Evolutionary conservation across 805 yeast genomes (phyloP), one percentile per base, ranked within the genome.

Genomic region (Kodamaea nitidulidarum): DNA sequence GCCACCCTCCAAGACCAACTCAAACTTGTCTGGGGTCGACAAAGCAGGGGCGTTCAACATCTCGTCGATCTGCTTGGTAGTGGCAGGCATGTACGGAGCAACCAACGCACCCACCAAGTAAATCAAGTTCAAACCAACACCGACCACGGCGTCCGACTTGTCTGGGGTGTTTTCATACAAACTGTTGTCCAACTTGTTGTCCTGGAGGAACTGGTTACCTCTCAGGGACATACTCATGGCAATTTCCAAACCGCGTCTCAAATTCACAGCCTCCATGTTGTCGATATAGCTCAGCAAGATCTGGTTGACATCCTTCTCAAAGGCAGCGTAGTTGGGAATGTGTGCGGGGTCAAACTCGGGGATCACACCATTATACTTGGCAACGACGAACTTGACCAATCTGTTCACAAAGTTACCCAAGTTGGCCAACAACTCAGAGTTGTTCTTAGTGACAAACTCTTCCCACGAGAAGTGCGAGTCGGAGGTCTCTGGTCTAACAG

Each of bases 391-490:
- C 63, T 93, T 93, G 47, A 88, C 80, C 54, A 91, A 71, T 67
- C 99, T 83, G 72, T 93, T 93, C 42, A 88, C 97, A 56, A 88
- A 88, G 70, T 93, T 93, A 65, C 98, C 99, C 60, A 93, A 73
- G 67, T 93, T 93, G 38, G 98, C 96, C 63, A 93, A 74, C 56
- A 93, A 72, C 68, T 93, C 98, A 48, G 85, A 78, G 71, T 93
- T 93, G 64, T 93, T 93, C 65, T 88, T 84, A 35, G 95, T 75
- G 49, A 88, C 97, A 65, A 91, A 91, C 60, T 93, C 98, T 41
- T 76, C 76, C 99, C 99, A 93, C 3, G 98, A 88, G 67, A 93
- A 93, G 60, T 91, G 96, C 16, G 98, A 82, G 64, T 93, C 99
- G 35, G 95, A 81, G 31, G 88, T 73, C 71, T 93, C 99, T 22